A percentile compares a stretch with the other conserved stretches of the same genome.
phyloP scores from a whole-genome alignment of 1,284 basidiomycete species.

The Agaricales sp. region DNA sequence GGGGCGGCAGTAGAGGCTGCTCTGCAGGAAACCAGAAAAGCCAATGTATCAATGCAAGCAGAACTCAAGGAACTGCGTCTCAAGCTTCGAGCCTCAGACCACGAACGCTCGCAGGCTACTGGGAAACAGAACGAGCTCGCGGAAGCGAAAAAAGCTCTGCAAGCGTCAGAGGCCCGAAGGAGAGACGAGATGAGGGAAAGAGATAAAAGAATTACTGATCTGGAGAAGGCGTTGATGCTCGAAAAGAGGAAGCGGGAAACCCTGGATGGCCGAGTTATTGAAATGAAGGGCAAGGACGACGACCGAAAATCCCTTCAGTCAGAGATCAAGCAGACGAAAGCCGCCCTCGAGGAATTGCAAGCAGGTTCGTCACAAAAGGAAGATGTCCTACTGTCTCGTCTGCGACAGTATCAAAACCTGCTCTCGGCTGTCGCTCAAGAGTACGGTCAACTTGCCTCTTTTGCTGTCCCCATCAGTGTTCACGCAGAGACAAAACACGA shows the following conservation, averaged over 20 bases:
- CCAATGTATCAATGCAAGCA: slow-evolving; percentile 34
- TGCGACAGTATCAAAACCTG: slow-evolving; percentile 35
- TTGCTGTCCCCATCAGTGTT: slow-evolving; percentile 30
- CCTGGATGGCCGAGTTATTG: slow-evolving; percentile 32
- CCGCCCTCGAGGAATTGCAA: slow-evolving; percentile 16
- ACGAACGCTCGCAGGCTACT: slow-evolving; percentile 41
- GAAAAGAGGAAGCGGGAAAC: slow-evolving; percentile 43
- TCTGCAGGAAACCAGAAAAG: slow-evolving; percentile 48
- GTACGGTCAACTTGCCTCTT: slow-evolving; percentile 46
- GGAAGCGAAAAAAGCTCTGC: slow-evolving; percentile 43
- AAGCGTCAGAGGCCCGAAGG: slow-evolving; percentile 35
- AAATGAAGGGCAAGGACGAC: slow-evolving; percentile 31
- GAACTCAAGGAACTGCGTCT: slow-evolving; percentile 53
- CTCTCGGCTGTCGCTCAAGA: slow-evolving; percentile 40
- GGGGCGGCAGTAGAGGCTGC: slow-evolving; percentile 41
- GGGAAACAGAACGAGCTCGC: slow-evolving; percentile 39
- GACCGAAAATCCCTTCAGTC: slow-evolving; percentile 27
- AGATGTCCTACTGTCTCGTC: slow-evolving; percentile 33
- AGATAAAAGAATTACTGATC: slow-evolving; percentile 42
- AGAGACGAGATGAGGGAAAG: slow-evolving; percentile 43
- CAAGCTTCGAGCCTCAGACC: slow-evolving; percentile 50
- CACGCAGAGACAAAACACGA: slow-evolving; percentile 36
- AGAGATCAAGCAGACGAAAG: slow-evolving; percentile 18
- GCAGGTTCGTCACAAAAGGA: slow-evolving; percentile 24
- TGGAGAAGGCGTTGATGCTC: slow-evolving; percentile 37